A percentile compares a stretch with the other conserved stretches of the same genome.
Conservation (phyloP, 2,329 filamentous ascomycete species). For the Diaporthe sp. region DNA sequence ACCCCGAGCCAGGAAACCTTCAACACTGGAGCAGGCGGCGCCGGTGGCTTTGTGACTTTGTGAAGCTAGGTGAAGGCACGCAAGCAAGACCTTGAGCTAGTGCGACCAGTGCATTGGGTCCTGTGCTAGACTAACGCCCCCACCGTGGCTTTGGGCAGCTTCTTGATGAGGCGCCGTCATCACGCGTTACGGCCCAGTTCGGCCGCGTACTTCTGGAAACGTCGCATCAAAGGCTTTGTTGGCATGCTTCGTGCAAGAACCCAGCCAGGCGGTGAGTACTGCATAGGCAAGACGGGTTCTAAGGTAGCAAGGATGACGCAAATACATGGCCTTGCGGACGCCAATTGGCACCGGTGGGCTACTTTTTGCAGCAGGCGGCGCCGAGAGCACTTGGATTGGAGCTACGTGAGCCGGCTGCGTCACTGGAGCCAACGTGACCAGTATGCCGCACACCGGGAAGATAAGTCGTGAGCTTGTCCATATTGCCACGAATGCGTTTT, state of each 20-base stretch:
- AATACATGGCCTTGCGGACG: conserved; percentile 40
- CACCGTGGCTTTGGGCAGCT: conserved; percentile 21
- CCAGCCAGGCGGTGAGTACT: conserved; percentile 50
- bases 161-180: conserved; percentile 16
- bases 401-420: conserved; percentile 15
- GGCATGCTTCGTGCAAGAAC: conserved; percentile 42
- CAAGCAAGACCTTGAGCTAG: conserved; percentile 27
- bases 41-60: not conserved
- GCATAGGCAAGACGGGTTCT: conserved; percentile 45
- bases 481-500: conserved; percentile 1
- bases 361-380: conserved; percentile 25
- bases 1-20: not conserved
- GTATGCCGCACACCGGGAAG: not conserved
- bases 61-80: conserved; percentile 19
- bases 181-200: conserved; percentile 29
- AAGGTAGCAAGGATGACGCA: conserved; percentile 50
- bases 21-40: not conserved
- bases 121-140: conserved; percentile 25
- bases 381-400: conserved; percentile 28
- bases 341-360: conserved; percentile 17
- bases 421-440: conserved; percentile 20
- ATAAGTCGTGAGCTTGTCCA: not conserved
- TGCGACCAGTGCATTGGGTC: conserved; percentile 35
- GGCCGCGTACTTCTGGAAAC: conserved; percentile 32
- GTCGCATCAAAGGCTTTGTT: conserved; percentile 36